These are phyloP conservation scores for Pseudisothecium myosuroides DNA, from an alignment of 225 moss, liverwort and hornwort genomes.

Conservation along the genomic window DNA sequence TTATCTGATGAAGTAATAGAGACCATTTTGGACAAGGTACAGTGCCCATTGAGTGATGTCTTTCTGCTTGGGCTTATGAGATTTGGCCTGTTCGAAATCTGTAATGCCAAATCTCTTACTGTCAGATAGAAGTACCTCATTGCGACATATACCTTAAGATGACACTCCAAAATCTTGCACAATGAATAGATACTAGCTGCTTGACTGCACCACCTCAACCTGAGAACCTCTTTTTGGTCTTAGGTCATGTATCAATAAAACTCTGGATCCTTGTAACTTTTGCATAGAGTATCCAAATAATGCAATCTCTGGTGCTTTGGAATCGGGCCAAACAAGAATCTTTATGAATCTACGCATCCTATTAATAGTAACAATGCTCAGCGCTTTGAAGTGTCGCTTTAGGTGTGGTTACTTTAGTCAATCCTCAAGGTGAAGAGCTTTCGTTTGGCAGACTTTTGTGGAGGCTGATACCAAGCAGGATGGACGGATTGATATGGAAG, in stretches of 20 bases:
- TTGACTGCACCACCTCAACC: neutral
- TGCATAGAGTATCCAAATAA: neutral
- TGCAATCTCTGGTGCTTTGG: neutral
- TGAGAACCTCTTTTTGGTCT: neutral
- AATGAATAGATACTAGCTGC: neutral
- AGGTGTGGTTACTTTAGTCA: neutral
- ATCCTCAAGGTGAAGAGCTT: neutral
- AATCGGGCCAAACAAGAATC: neutral
- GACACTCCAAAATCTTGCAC: neutral
- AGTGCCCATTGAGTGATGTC: neutral
- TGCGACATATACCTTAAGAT: neutral
- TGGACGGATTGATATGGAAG: constrained; percentile 80
- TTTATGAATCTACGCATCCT: neutral
- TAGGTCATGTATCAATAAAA: neutral
- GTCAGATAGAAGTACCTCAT: neutral
- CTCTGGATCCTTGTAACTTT: neutral
- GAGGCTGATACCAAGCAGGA: constrained; percentile 76
- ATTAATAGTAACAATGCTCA: neutral
- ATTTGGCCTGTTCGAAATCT: neutral
- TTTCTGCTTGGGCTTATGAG: neutral
- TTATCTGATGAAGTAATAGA: constrained; percentile 79
- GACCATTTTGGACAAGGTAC: constrained; percentile 76
- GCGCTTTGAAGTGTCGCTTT: neutral
- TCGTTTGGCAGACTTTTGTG: constrained; percentile 59
- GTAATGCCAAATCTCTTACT: neutral